A percentile compares a stretch with the other conserved stretches of the same genome.
These are phyloP conservation scores for Xylariaceae sp. DNA, from an alignment of 2,329 filamentous ascomycete genomes.

Conservation along the genomic window DNA sequence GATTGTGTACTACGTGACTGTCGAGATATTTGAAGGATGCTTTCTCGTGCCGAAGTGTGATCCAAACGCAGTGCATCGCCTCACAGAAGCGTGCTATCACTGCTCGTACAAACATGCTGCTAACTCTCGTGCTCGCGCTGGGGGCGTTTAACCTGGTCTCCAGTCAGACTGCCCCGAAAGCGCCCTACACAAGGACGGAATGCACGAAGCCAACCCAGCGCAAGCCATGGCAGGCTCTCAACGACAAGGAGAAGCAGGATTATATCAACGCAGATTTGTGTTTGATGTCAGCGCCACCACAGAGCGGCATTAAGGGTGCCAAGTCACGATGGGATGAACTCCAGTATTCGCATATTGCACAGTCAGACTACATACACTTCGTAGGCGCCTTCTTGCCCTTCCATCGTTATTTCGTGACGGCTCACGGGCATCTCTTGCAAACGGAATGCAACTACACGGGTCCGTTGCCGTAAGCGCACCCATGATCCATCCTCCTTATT, in stretches of 20 bases:
- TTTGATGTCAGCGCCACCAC: constrained; percentile 37
- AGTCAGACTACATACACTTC: constrained; percentile 39
- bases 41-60: no score
- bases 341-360: constrained; percentile 40
- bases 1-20: no score
- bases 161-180: no score
- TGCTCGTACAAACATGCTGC: no score
- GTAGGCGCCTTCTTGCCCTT: constrained; percentile 45
- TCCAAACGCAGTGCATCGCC: no score
- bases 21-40: no score
- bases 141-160: no score
- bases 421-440: constrained; percentile 42
- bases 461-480: constrained; percentile 29
- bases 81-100: no score
- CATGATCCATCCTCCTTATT: background rate
- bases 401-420: constrained; percentile 43
- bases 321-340: constrained; percentile 43
- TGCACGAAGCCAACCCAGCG: background rate
- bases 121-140: no score
- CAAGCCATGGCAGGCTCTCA: background rate
- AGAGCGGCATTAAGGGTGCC: constrained; percentile 35
- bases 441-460: constrained; percentile 40
- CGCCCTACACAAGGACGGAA: no score
- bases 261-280: constrained; percentile 44
- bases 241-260: constrained; percentile 38